These are phyloP conservation scores for Marasmius sp. DNA, from an alignment of 1,284 basidiomycete genomes.

Conservation along the genomic window DNA sequence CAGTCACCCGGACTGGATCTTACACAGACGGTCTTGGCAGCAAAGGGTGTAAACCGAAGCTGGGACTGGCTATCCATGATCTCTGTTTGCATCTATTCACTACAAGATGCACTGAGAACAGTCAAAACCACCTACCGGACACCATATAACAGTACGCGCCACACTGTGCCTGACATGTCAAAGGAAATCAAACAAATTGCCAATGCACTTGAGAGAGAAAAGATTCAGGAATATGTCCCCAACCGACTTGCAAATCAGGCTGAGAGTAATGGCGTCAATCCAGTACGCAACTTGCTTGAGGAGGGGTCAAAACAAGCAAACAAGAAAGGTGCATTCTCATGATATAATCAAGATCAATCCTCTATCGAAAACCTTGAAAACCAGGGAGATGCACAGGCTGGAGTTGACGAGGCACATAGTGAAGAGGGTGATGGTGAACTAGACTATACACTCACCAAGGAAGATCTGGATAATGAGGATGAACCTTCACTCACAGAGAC, in stretches of 20 bases:
- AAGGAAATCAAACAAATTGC: constrained; percentile 9
- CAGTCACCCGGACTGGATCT: too few relatives aligned
- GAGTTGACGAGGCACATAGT: too few relatives aligned
- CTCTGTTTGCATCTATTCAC: constrained; percentile 18
- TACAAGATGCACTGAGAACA: constrained; percentile 16
- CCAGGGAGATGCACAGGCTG: too few relatives aligned
- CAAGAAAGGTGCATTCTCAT: too few relatives aligned
- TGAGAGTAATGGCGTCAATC: too few relatives aligned
- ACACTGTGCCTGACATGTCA: constrained; percentile 15
- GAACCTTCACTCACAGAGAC: too few relatives aligned
- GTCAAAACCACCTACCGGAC: constrained; percentile 17
- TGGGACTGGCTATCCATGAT: constrained; percentile 24
- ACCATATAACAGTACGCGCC: constrained; percentile 8
- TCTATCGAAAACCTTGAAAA: too few relatives aligned
- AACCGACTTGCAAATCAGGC: constrained; percentile 3
- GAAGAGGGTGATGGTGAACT: too few relatives aligned
- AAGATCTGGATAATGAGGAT: too few relatives aligned
- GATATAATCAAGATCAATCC: too few relatives aligned
- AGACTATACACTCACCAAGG: too few relatives aligned
- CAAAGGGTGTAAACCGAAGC: constrained; percentile 16
- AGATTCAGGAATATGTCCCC: constrained; percentile 9
- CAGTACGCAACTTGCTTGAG: constrained; percentile 13
- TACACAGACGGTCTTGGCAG: constrained; percentile 19
- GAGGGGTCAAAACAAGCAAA: constrained; percentile 15
- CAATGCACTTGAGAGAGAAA: constrained; percentile 7